phyloP scores from a whole-genome alignment of 768 basidiomycete genomes.

The Hygrophorus pudorinus region DNA sequence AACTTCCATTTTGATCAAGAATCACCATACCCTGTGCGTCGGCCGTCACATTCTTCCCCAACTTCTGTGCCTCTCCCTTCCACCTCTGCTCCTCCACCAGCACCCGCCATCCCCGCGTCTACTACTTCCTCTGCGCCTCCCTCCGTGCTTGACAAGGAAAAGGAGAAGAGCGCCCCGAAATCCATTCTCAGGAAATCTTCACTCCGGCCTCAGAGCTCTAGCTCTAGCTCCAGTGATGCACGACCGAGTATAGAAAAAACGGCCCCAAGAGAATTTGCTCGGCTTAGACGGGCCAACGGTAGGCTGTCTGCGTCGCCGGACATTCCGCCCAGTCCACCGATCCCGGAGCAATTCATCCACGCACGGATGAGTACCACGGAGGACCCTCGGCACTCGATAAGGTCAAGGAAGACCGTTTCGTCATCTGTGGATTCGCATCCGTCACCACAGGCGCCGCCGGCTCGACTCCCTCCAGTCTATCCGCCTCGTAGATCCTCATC shows the following conservation, averaged over 20 bases:
- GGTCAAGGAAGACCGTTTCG: constrained; percentile 21
- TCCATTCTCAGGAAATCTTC: constrained; percentile 63
- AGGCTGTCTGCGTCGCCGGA: constrained; percentile 28
- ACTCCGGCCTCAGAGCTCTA: constrained; percentile 13
- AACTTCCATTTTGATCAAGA: constrained; percentile 66
- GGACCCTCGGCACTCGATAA: constrained; percentile 9
- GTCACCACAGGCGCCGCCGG: constrained; percentile 15
- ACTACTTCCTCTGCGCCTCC: constrained; percentile 19
- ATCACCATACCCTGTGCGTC: constrained; percentile 50
- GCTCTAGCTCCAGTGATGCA: constrained; percentile 21
- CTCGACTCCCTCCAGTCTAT: constrained; percentile 17
- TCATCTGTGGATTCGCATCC: constrained; percentile 24
- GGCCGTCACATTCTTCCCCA: constrained; percentile 5
- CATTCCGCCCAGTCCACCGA: constrained; percentile 54
- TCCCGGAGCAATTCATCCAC: constrained; percentile 40
- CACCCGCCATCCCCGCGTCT: constrained; percentile 17
- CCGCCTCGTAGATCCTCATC: constrained; percentile 23
- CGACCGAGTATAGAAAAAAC: constrained; percentile 31
- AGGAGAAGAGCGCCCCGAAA: constrained; percentile 44
- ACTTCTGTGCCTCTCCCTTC: constrained; percentile 13
- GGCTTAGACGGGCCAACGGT: constrained; percentile 36
- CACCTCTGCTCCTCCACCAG: background rate
- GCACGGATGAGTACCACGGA: constrained; percentile 3
- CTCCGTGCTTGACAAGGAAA: constrained; percentile 26
- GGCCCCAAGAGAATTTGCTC: constrained; percentile 15